phyloP scores from a whole-genome alignment of 1,139 yeast genomes.

The Lodderomyces theae region DNA sequence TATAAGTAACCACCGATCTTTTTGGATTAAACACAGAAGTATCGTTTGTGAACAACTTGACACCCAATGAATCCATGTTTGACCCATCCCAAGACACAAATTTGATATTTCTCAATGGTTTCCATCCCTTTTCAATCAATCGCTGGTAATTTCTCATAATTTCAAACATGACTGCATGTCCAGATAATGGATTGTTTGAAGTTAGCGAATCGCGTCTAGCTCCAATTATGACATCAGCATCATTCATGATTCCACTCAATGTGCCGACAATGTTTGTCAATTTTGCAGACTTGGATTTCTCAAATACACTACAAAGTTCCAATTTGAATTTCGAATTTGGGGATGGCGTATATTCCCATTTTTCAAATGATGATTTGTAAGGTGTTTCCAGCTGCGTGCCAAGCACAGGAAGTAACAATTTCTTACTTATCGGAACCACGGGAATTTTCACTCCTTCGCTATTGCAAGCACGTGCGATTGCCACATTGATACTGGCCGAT shows the following conservation, averaged over 20 bases:
- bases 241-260: slow-evolving; percentile 39
- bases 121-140: slow-evolving; percentile 40
- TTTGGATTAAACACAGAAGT: slow-evolving; percentile 20
- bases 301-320: slow-evolving; percentile 20
- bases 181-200: slow-evolving; percentile 36
- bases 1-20: slow-evolving; percentile 33
- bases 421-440: slow-evolving; percentile 37
- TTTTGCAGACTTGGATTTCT: slow-evolving; percentile 8
- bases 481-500: slow-evolving; percentile 7
- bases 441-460: slow-evolving; percentile 22
- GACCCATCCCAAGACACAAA: slow-evolving; percentile 48
- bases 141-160: slow-evolving; percentile 38
- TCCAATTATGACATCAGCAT: slow-evolving; percentile 43
- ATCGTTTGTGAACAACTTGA: slow-evolving; percentile 26
- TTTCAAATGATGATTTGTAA: slow-evolving; percentile 15
- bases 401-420: slow-evolving; percentile 32
- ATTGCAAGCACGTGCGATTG: slow-evolving; percentile 13
- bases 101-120: slow-evolving; percentile 41
- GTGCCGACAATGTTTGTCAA: slow-evolving; percentile 36
- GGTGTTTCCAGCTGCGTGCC: slow-evolving; percentile 20
- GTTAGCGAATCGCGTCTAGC: slow-evolving; percentile 43
- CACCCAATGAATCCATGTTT: slow-evolving; percentile 34
- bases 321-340: slow-evolving; percentile 17
- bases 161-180: slow-evolving; percentile 42
- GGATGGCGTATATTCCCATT: slow-evolving; percentile 31